phyloP scores from a whole-genome alignment of 1,284 basidiomycete genomes.

The Ceratobasidium sp. region DNA sequence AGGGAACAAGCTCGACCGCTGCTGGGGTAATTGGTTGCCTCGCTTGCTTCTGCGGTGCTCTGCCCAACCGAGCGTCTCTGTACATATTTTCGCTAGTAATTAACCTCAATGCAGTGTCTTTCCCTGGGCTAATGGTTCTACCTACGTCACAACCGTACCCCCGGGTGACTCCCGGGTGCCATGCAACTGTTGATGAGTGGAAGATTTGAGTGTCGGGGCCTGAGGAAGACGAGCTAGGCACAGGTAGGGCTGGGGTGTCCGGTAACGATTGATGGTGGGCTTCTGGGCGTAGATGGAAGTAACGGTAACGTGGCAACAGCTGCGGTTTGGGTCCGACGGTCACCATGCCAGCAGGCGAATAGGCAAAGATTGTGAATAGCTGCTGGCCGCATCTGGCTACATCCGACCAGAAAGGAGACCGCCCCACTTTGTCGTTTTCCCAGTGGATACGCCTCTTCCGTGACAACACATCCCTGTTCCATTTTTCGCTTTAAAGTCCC shows the following conservation, averaged over 20 bases:
- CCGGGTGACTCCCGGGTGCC: conserved; percentile 11
- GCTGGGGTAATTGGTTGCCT: conserved; percentile 6
- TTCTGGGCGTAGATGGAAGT: conserved; percentile 7
- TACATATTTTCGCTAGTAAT: neutral
- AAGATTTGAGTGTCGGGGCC: conserved; percentile 35
- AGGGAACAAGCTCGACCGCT: conserved; percentile 32
- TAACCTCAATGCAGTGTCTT: neutral
- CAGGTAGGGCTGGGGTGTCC: neutral
- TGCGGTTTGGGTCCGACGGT: conserved; percentile 38
- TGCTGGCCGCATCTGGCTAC: conserved; percentile 35
- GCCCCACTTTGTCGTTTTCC: conserved; percentile 45
- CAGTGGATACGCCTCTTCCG: conserved; percentile 45
- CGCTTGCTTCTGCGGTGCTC: neutral
- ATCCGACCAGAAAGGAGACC: conserved; percentile 47
- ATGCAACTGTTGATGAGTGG: neutral
- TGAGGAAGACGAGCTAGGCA: conserved; percentile 22
- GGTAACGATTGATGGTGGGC: conserved; percentile 35
- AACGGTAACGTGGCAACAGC: conserved; percentile 45
- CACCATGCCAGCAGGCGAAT: conserved; percentile 43
- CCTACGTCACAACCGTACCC: neutral
- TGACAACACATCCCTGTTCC: conserved; percentile 44
- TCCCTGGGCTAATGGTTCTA: conserved; percentile 7
- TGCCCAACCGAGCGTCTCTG: neutral
- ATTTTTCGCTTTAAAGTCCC: conserved; percentile 45
- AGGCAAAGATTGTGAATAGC: conserved; percentile 19